phyloP scores from a whole-genome alignment of 805 yeast species.

The Allodekkera sacchari region DNA sequence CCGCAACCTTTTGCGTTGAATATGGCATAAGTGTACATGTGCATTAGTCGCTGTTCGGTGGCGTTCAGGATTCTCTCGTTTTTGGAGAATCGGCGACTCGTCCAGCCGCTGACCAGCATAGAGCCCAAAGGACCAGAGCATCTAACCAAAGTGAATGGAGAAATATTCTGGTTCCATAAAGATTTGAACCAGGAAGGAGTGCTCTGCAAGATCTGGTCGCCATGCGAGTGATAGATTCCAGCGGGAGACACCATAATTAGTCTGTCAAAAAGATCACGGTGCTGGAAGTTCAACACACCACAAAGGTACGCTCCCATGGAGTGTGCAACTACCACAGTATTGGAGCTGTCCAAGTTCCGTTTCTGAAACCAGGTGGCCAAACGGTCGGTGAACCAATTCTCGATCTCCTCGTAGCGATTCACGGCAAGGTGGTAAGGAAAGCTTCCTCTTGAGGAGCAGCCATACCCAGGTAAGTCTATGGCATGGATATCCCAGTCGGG shows the following conservation, averaged over 20 bases:
- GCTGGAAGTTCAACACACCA: constrained; percentile 53
- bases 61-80: constrained; percentile 25
- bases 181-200: constrained; percentile 73
- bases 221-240: constrained; percentile 52
- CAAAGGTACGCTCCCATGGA: constrained; percentile 88
- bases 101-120: constrained; percentile 82
- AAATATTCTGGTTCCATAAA: constrained; percentile 70
- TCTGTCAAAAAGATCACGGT: constrained; percentile 55
- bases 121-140: constrained; percentile 79
- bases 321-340: constrained; percentile 67
- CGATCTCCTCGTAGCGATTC: constrained; percentile 41
- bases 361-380: constrained; percentile 52
- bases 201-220: constrained; percentile 18
- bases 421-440: constrained; percentile 36
- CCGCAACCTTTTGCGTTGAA: constrained; percentile 88
- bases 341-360: constrained; percentile 28
- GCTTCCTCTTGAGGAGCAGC: constrained; percentile 75
- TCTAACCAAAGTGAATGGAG: constrained; percentile 80
- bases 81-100: constrained; percentile 67
- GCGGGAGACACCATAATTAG: constrained; percentile 86
- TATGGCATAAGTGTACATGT: constrained; percentile 72
- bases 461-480: constrained; percentile 84
- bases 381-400: constrained; percentile 57
- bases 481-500: constrained; percentile 73
- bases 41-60: constrained; percentile 46